These are phyloP conservation scores for Penstemon barbatus DNA, from an alignment of 257 asterid species.

Conservation along the genomic window DNA sequence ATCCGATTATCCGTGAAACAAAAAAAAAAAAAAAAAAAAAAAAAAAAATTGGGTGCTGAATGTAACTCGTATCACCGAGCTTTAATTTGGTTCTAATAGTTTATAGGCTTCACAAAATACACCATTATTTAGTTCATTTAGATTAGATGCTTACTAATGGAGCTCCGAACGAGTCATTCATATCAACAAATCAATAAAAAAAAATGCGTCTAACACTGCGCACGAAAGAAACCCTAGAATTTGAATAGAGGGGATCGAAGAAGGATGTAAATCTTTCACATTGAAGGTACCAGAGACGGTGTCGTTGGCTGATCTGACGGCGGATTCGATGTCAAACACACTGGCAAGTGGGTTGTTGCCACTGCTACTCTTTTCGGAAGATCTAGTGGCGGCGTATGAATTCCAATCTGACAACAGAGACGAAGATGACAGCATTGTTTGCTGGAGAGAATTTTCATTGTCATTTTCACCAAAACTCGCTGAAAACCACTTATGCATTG, in stretches of 20 bases:
- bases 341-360: constrained; percentile 46
- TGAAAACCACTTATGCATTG: constrained; percentile 86
- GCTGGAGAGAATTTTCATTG: constrained; percentile 37
- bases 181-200: too few species aligned
- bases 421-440: constrained; percentile 33
- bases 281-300: constrained; percentile 82
- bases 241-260: not conserved
- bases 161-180: too few species aligned
- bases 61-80: too few species aligned
- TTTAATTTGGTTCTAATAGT: too few species aligned
- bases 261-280: constrained; percentile 47
- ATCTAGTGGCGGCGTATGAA: constrained; percentile 64
- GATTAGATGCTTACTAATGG: too few species aligned
- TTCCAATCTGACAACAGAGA: constrained; percentile 83
- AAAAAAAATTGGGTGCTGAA: too few species aligned
- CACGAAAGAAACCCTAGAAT: not conserved
- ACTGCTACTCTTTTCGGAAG: constrained; percentile 50
- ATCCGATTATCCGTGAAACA: too few species aligned
- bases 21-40: too few species aligned
- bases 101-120: too few species aligned
- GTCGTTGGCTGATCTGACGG: constrained; percentile 84
- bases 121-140: too few species aligned
- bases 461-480: constrained; percentile 35
- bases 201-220: too few species aligned
- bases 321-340: constrained; percentile 77